Conservation (phyloP, 495 filamentous ascomycete species). For the Pyrenula massariospora region DNA sequence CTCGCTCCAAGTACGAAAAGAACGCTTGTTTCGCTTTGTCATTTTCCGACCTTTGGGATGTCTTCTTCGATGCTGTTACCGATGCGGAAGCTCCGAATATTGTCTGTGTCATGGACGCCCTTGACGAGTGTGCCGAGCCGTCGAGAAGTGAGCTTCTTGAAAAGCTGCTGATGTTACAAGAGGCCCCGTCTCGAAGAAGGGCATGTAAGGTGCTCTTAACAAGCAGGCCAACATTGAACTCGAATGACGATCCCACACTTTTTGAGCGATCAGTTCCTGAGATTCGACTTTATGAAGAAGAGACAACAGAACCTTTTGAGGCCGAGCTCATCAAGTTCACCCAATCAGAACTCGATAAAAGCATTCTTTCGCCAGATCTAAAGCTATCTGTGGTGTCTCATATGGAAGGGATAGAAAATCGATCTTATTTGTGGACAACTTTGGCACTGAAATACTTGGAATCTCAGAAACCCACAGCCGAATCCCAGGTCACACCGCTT, state of each 20-base stretch:
- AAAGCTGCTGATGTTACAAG: conserved; percentile 8
- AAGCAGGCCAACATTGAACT: conserved; percentile 31
- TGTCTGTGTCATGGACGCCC: conserved; percentile 36
- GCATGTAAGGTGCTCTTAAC: conserved; percentile 32
- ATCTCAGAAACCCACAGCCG: conserved; percentile 8
- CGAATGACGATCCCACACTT: conserved; percentile 19
- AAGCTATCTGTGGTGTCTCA: conserved; percentile 10
- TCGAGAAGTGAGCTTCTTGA: neutral
- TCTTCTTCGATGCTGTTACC: conserved; percentile 18
- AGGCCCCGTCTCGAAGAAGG: neutral
- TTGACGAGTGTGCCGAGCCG: conserved; percentile 23
- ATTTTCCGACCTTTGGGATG: conserved; percentile 29
- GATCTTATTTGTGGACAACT: conserved; percentile 37
- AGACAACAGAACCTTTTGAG: neutral
- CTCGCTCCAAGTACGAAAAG: conserved; percentile 12
- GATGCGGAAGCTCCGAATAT: conserved; percentile 28
- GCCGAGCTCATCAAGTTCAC: conserved; percentile 7
- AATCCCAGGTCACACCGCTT: conserved; percentile 7
- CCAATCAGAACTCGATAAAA: conserved; percentile 20
- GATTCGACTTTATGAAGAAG: conserved; percentile 18
- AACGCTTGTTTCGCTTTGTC: conserved; percentile 15
- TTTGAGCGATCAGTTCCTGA: conserved; percentile 11
- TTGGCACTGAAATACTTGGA: conserved; percentile 22
- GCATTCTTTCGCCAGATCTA: conserved; percentile 16
- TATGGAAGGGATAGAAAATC: conserved; percentile 15